These are phyloP conservation scores for Podaxis sp. DNA, from an alignment of 768 basidiomycete genomes.

Conservation along the genomic window DNA sequence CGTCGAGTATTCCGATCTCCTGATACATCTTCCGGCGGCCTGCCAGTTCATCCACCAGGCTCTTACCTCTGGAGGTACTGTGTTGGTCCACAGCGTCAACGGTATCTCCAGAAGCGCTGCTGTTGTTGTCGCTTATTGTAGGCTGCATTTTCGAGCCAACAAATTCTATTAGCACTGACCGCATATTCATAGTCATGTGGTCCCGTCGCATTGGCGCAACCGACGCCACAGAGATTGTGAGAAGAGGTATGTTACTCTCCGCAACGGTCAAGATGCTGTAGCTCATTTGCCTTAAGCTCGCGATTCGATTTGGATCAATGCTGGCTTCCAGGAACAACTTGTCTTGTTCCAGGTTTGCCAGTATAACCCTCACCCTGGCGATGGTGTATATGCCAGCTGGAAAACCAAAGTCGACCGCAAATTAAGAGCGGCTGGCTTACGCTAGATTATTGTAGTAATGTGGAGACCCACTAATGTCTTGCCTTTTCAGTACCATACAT, in stretches of 20 bases:
- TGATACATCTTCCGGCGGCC: conserved; percentile 63
- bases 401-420: conserved; percentile 50
- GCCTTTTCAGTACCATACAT: too few species aligned
- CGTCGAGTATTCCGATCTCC: conserved; percentile 65
- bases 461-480: neutral
- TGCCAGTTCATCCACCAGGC: conserved; percentile 68
- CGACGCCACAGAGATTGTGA: conserved; percentile 57
- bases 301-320: conserved; percentile 75
- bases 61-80: conserved; percentile 51
- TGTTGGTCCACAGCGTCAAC: conserved; percentile 68
- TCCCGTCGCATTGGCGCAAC: conserved; percentile 53
- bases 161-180: conserved; percentile 4
- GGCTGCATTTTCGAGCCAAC: conserved; percentile 23
- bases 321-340: conserved; percentile 79
- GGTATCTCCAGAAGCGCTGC: conserved; percentile 66
- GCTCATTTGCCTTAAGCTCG: conserved; percentile 43
- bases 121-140: conserved; percentile 77
- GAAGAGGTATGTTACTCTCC: conserved; percentile 43
- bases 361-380: conserved; percentile 56
- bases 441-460: conserved; percentile 8
- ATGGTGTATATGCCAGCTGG: conserved; percentile 70
- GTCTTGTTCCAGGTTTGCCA: conserved; percentile 72
- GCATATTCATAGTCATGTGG: conserved; percentile 57
- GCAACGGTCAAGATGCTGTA: conserved; percentile 2
- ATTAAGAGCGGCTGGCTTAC: conserved; percentile 40